Conservation (phyloP, 441 rosid genomes). For the Adansonia madagascariensis region DNA sequence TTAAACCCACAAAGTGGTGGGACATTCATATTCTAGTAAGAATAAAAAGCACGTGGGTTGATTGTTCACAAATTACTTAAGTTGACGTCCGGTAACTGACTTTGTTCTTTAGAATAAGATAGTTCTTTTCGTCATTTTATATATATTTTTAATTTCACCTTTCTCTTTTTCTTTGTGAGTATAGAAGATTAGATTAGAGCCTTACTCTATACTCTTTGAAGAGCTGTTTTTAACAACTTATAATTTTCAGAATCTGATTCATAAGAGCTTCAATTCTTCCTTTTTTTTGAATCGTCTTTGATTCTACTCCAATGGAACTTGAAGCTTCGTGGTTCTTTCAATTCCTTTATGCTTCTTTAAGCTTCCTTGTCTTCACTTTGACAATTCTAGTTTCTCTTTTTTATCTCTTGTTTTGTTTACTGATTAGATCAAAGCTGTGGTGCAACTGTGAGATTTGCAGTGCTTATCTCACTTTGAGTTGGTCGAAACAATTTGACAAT, state of each 20-base stretch:
- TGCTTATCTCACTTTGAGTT: slow-evolving; percentile 44
- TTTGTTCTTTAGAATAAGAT: slow-evolving; percentile 1
- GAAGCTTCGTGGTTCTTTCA: slow-evolving; percentile 30
- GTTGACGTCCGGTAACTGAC: neutral
- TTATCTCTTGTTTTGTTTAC: slow-evolving; percentile 12
- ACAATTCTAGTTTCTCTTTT: neutral
- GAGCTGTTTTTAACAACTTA: neutral
- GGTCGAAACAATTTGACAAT: slow-evolving; percentile 45
- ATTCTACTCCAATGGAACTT: slow-evolving; percentile 38
- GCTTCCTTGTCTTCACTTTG: slow-evolving; percentile 26
- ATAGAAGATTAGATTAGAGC: neutral
- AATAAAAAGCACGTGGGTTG: slow-evolving; percentile 22
- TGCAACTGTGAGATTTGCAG: slow-evolving; percentile 56
- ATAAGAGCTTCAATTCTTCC: neutral
- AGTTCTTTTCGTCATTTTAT: neutral
- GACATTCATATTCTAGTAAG: neutral
- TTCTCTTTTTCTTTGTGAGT: neutral
- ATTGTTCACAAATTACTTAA: neutral
- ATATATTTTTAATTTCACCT: neutral
- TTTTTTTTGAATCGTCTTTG: neutral
- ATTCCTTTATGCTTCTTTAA: slow-evolving; percentile 15
- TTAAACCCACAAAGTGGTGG: neutral
- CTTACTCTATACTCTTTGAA: neutral
- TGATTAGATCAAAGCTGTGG: slow-evolving; percentile 37
- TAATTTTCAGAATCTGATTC: slow-evolving; percentile 8